Base-by-base conservation (phyloP, 2,329 filamentous ascomycete genomes). In the Colletotrichum aenigma region DNA sequence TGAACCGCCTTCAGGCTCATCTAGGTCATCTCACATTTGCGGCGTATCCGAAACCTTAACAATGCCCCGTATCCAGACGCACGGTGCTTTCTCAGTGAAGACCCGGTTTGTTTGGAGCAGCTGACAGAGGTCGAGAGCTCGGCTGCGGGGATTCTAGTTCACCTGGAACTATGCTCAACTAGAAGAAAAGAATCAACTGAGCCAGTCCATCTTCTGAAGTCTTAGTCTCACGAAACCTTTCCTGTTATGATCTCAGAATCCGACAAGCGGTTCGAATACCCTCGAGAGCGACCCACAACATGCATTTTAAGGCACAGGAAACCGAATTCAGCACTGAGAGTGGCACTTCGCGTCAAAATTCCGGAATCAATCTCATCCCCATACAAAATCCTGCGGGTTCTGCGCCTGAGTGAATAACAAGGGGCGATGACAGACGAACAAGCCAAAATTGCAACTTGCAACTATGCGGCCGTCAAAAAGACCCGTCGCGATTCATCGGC, bases 281-380 rank as follows among this genome's bases (percentile, higher is more conserved):
- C 18, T 48, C 6, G 7, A 3, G 3, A 43, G 38, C 43, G 6
- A 48, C 16, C 9, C 9, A 0, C 43, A 12, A n/a, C 9, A n/a
- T 48, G 0, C 18, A 12, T 12, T 21, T 12, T 1, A 0, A 48
- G 43, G 43, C 43, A 3, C 4, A 5, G 18, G 9, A 48, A 1
- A n/a, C 43, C 18, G 1, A 7, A 21, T 48, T n/a, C 9, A 21
- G 18, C 18, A 48, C 8, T 8, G 38, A n/a, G 8, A 43, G 38
- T 43, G 38, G 16, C 16, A 43, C 8, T 8, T n/a, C 38, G 8
- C 16, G 16, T 43, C 16, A 5, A 16, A 4, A 38, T 16, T 16
- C 1, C 12, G 32, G 32, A 34, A 13, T 6, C 32, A 34, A 13
- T 13, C 12, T 34, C 13, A 13, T 34, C 4, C 32, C 6, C 13